phyloP scores from a whole-genome alignment of 2,329 filamentous ascomycete genomes.

The Xylariaceae sp. region DNA sequence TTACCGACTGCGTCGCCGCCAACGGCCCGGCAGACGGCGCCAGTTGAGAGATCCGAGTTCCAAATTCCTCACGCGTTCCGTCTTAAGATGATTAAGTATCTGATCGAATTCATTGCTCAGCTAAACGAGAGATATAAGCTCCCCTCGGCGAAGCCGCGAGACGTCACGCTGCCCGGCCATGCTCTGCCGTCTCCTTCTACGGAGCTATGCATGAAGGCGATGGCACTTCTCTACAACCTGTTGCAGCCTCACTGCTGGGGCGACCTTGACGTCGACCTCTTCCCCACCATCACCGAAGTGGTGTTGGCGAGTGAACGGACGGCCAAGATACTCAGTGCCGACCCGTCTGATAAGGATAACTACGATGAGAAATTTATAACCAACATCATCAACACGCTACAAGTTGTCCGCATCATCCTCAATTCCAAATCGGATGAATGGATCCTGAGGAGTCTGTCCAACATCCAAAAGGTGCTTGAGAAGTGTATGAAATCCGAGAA shows the following conservation, averaged over 20 bases:
- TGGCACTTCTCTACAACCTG: conserved; percentile 76
- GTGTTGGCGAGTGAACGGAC: conserved; percentile 80
- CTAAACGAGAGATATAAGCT: conserved; percentile 80
- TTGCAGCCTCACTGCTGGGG: conserved; percentile 86
- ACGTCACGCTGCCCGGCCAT: conserved; percentile 41
- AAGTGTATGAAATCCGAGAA: conserved; percentile 85
- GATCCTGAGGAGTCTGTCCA: conserved; percentile 71
- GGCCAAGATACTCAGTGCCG: conserved; percentile 50
- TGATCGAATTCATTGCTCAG: conserved; percentile 91
- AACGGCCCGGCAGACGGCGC: conserved; percentile 40
- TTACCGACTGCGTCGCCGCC: conserved; percentile 50
- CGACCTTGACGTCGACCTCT: conserved; percentile 85
- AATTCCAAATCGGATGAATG: conserved; percentile 86
- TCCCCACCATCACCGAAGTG: conserved; percentile 82
- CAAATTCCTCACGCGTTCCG: conserved; percentile 62
- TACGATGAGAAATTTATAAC: conserved; percentile 80
- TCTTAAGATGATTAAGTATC: conserved; percentile 83
- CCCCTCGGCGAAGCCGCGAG: conserved; percentile 62
- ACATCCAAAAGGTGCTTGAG: conserved; percentile 82
- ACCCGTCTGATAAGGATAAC: conserved; percentile 61
- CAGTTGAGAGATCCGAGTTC: conserved; percentile 57
- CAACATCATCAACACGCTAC: conserved; percentile 86
- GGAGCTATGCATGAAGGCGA: conserved; percentile 80
- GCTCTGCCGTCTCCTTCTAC: conserved; percentile 51
- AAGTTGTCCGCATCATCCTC: conserved; percentile 84